Evolutionary conservation across 169 alveolate species (phyloP), one percentile per base, ranked within the genome.

Genomic region (Cryptosporidium viatorum): DNA sequence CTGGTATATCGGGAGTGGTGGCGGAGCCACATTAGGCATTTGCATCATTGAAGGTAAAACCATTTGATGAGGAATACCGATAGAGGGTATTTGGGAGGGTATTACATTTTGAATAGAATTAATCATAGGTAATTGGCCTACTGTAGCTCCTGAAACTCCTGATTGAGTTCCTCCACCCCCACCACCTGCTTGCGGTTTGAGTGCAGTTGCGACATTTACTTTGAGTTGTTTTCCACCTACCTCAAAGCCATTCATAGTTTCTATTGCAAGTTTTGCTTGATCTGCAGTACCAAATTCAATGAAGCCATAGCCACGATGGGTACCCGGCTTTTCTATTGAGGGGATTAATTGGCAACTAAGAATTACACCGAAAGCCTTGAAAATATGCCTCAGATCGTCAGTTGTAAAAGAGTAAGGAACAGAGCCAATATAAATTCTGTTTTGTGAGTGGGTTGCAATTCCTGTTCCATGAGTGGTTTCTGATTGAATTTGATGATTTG

Each of bases 181-280:
- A 7, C 48, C 26, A 18, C 51, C 41, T 65, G 10, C 23, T 39
- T 59, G 75, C 8, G 89, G 89, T 39, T 80, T 80, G 12, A 85
- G 71, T 18, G 93, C 92, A 14, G 93, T 86, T 35, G 93, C 93
- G 16, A 62, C 91, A 84, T 91, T 91, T 18, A 91, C 93, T 52
- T 91, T 91, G 60, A 91, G 92, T 58, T 85, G 92, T 60, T 91
- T 91, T 62, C 96, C 96, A 7, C 87, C 92, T 68, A 93, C 94
- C 52, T 93, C 94, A 87, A 94, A 93, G 48, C 94, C 95, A 70
- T 94, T 94, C 96, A 94, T 94, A 9, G 93, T 86, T 21, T 93
- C 94, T 14, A 92, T 92, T 23, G 96, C 96, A 29, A 91, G 85
- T 74, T 93, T 74, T 21, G 96, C 96, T 37, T 87, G 92, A 16